Base-by-base conservation (phyloP, 331 rosid genomes). In the Erythrophleum ivorense region DNA sequence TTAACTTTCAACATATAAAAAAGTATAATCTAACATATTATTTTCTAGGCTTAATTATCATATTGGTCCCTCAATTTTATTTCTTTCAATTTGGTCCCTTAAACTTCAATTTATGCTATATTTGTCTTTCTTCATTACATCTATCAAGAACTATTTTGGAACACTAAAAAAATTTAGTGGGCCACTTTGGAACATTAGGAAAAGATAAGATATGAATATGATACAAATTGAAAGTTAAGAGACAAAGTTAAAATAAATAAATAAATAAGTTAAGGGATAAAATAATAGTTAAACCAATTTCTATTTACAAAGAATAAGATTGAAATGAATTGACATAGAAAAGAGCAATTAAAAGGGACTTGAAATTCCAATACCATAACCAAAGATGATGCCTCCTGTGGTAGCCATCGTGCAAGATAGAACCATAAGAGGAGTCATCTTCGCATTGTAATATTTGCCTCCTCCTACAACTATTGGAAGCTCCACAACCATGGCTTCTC, bases 361-460 rank as follows among this genome's bases (percentile, higher is more conserved):
- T 84, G 79, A n/a, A n/a, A n/a, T n/a, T n/a, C n/a, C n/a, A n/a
- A n/a, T n/a, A n/a, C n/a, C n/a, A n/a, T n/a, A n/a, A 40, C 87
- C 87, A 4, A 74, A 84, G 87, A 84, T 78, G 31, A 79, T 57
- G 65, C 87, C 87, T 29, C 87, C 87, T 21, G 78, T 84, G 24
- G 81, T 84, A 34, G 87, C 84, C 13, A 79, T 67, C 78, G 67
- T 79, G 18, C 81, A 84, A 46, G 87, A 79, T 7, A 84, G 60
- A 49, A 75, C 41, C 31, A 79, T 63, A 68, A 75, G 15, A 64
- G 60, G 16, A 45, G 88, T 85, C 19, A 85, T 75, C 77, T 60
- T 85, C 29, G 79, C 88, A 53, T 70, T 78, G 66, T 85, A 85
- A 58, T 31, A 71, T 70, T 84, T 75, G 40, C 81, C 81, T 38